phyloP scores from a whole-genome alignment of 2,329 filamentous ascomycete genomes.

The Pseudopyricularia javanii region DNA sequence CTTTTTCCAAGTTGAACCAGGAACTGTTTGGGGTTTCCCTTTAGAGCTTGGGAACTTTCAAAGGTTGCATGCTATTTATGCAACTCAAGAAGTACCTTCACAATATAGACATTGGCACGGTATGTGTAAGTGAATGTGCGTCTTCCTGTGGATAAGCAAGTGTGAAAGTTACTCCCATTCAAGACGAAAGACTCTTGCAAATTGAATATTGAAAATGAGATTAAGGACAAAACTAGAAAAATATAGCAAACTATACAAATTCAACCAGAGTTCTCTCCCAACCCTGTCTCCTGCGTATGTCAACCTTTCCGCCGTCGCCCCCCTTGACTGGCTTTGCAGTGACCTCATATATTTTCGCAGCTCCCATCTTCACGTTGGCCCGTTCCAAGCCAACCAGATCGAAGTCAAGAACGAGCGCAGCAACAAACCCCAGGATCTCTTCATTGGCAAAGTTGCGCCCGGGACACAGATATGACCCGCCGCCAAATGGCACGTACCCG shows the following conservation, averaged over 20 bases:
- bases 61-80: no score
- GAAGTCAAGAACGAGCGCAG: background rate
- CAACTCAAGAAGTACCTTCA: no score
- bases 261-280: background rate
- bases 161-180: no score
- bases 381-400: background rate
- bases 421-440: conserved; percentile 15
- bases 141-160: no score
- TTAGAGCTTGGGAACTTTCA: no score
- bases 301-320: background rate
- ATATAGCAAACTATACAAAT: background rate
- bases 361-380: background rate
- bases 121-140: no score
- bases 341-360: background rate
- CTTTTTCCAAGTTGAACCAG: no score
- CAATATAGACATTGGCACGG: no score
- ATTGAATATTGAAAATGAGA: no score
- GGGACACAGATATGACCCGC: conserved; percentile 19
- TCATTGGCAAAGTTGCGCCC: conserved; percentile 18
- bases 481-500: conserved; percentile 19
- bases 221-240: no score
- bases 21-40: no score
- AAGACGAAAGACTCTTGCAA: no score
- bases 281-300: background rate
- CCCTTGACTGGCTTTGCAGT: background rate